Evolutionary conservation across 2,329 filamentous ascomycete species (phyloP).

Genomic region (Xylaria sp.): DNA sequence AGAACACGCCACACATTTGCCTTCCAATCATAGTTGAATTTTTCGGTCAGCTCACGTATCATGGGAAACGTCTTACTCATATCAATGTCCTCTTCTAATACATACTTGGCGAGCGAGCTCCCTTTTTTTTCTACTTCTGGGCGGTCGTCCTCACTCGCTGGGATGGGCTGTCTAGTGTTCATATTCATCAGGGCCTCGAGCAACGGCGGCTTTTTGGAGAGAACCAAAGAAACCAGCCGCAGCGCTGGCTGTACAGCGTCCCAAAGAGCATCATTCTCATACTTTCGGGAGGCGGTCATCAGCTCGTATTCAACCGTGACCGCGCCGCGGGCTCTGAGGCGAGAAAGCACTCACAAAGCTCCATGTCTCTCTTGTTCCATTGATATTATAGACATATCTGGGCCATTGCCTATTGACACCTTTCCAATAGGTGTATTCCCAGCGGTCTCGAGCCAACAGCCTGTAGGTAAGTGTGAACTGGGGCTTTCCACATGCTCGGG

Average conservation of each 20-base stretch:
- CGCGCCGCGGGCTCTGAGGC: neutral
- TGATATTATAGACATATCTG: constrained; percentile 33
- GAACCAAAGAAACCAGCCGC: constrained; percentile 29
- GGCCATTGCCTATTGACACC: constrained; percentile 16
- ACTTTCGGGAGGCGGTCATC: constrained; percentile 11
- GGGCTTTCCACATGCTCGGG: too few relatives aligned
- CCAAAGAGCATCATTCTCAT: constrained; percentile 36
- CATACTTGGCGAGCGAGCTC: constrained; percentile 21
- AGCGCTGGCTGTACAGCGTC: constrained; percentile 37
- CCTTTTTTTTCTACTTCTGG: neutral
- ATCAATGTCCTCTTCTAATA: constrained; percentile 20
- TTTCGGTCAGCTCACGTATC: constrained; percentile 13
- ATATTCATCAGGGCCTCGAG: constrained; percentile 31
- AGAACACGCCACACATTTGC: constrained; percentile 15
- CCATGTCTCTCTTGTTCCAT: constrained; percentile 34
- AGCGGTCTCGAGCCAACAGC: constrained; percentile 25
- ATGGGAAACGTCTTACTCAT: constrained; percentile 4
- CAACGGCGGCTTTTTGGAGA: constrained; percentile 21
- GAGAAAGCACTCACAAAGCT: constrained; percentile 30
- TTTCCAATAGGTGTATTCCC: constrained; percentile 20
- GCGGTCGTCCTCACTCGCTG: neutral
- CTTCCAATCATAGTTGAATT: constrained; percentile 29
- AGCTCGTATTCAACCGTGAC: neutral
- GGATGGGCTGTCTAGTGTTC: constrained; percentile 30
- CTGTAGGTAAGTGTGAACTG: too few relatives aligned